Conservation (phyloP, 148 eudicot genomes). For the Camellia lanceoleosa region DNA sequence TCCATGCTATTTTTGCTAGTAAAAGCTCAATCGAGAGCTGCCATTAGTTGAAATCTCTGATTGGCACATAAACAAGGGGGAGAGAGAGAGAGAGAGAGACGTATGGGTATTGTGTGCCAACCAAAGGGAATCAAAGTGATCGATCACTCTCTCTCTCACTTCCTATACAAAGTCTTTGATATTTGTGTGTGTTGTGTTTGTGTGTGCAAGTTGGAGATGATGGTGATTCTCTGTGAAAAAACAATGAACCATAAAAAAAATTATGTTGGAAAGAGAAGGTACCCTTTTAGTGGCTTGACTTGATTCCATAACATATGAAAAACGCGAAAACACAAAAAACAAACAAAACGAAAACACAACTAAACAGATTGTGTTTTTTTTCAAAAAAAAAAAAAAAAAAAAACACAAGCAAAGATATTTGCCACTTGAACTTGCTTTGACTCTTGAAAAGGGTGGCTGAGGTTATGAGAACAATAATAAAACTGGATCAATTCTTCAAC, state of each 20-base stretch:
- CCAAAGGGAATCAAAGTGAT: not conserved
- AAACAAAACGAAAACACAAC: too few relatives aligned
- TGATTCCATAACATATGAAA: too few relatives aligned
- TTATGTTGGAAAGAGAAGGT: not conserved
- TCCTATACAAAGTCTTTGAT: not conserved
- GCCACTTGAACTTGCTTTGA: too few relatives aligned
- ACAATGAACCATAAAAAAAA: not conserved
- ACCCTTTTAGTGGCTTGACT: not conserved
- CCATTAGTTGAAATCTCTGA: not conserved
- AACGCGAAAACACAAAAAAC: too few relatives aligned
- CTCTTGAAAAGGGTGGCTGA: too few relatives aligned
- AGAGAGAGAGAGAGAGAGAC: not conserved
- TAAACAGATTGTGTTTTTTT: too few relatives aligned
- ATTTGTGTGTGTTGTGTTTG: not conserved
- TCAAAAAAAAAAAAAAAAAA: too few relatives aligned
- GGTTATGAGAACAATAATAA: too few relatives aligned
- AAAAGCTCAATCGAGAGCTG: not conserved
- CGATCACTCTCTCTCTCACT: too few relatives aligned
- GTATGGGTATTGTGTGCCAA: not conserved
- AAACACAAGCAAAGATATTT: too few relatives aligned
- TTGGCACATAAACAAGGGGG: not conserved
- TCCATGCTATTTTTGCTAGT: not conserved
- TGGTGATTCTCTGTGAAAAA: not conserved
- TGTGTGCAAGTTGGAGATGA: not conserved
- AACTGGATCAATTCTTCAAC: too few relatives aligned